Percentiles rank a stretch among this genome's conserved stretches.
phyloP scores from a whole-genome alignment of 1,139 yeast species.

The Protomyces inundatus region DNA sequence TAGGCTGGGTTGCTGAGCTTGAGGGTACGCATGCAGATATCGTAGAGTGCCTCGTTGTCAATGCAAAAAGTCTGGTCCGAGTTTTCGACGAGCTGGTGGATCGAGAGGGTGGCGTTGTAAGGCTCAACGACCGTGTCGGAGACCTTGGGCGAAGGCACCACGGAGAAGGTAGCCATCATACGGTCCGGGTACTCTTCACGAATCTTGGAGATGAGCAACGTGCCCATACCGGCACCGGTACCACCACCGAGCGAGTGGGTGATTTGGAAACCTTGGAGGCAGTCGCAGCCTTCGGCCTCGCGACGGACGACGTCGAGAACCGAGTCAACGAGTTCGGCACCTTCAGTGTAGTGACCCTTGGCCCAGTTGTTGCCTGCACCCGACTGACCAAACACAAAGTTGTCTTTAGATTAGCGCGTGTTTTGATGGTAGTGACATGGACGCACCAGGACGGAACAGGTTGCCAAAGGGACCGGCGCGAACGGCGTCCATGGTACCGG shows the following conservation, averaged over 20 bases:
- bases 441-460: conserved; percentile 45
- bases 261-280: conserved; percentile 47
- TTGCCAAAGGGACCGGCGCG: conserved; percentile 44
- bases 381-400: conserved; percentile 44
- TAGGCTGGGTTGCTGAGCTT: conserved; percentile 43
- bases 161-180: conserved; percentile 47
- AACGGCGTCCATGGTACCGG: conserved; percentile 46
- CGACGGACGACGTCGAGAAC: conserved; percentile 46
- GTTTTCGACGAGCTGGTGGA: conserved; percentile 45
- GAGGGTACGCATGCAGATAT: conserved; percentile 44
- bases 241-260: conserved; percentile 49
- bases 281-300: conserved; percentile 46
- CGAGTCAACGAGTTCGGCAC: conserved; percentile 46
- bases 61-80: conserved; percentile 47
- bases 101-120: conserved; percentile 44
- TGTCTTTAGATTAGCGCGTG: conserved; percentile 29
- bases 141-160: conserved; percentile 45
- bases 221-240: conserved; percentile 48
- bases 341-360: conserved; percentile 47
- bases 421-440: not conserved
- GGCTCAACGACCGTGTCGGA: conserved; percentile 48
- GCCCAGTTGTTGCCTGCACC: conserved; percentile 52
- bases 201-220: conserved; percentile 42
- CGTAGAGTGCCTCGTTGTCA: conserved; percentile 47
- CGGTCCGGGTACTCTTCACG: conserved; percentile 47